Percentiles rank a stretch among this genome's conserved stretches.
These are phyloP conservation scores for Trichoderma arundinaceum DNA, from an alignment of 2,329 filamentous ascomycete genomes.

Conservation along the genomic window DNA sequence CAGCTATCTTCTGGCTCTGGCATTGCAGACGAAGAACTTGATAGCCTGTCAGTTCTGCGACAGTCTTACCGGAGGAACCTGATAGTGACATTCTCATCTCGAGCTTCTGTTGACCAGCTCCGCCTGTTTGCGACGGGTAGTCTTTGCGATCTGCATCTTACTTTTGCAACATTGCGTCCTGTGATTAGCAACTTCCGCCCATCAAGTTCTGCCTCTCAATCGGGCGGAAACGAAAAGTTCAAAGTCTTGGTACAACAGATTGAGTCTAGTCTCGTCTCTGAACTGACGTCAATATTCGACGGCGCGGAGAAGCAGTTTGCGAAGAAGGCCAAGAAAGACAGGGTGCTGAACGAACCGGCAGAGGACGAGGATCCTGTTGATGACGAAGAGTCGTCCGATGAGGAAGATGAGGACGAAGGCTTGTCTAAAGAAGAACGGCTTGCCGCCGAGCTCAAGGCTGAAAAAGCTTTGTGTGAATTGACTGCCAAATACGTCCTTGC, in stretches of 20 bases:
- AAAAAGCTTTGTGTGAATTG: constrained; percentile 84
- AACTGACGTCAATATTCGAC: constrained; percentile 78
- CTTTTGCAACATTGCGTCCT: constrained; percentile 75
- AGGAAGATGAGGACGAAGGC: constrained; percentile 61
- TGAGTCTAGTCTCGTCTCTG: constrained; percentile 64
- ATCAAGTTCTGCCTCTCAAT: constrained; percentile 37
- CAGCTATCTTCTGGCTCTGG: constrained; percentile 60
- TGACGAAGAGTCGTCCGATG: constrained; percentile 60
- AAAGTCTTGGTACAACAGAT: constrained; percentile 69
- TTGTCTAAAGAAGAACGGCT: constrained; percentile 64
- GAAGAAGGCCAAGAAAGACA: constrained; percentile 65
- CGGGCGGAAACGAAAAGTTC: constrained; percentile 41
- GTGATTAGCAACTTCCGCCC: constrained; percentile 51
- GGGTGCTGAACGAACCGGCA: constrained; percentile 64
- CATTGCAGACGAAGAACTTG: constrained; percentile 63
- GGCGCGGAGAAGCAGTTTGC: constrained; percentile 78
- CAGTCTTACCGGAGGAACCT: constrained; percentile 66
- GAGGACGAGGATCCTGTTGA: constrained; percentile 77
- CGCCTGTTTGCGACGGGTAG: constrained; percentile 76
- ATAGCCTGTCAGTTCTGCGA: constrained; percentile 62
- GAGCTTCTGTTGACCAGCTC: constrained; percentile 75
- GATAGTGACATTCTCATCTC: constrained; percentile 70
- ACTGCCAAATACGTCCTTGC: constrained; percentile 84
- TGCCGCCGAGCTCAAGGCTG: constrained; percentile 73
- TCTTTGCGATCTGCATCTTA: constrained; percentile 80